A percentile compares a stretch with the other conserved stretches of the same genome.
phyloP scores from a whole-genome alignment of 768 basidiomycete species.

The Mycena vulgaris region DNA sequence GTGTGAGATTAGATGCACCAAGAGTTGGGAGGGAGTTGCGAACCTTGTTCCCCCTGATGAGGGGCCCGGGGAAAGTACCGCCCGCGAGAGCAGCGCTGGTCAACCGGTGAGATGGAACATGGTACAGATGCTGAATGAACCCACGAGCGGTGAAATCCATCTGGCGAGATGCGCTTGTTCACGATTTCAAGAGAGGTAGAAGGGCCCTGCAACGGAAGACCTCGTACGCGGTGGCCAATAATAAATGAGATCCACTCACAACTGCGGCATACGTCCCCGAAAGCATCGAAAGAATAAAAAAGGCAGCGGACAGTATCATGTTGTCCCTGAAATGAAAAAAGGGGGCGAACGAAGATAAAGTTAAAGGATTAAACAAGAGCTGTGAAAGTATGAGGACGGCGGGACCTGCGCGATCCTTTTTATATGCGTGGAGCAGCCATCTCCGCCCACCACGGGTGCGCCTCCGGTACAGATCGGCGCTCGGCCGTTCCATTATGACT shows the following conservation, averaged over 20 bases:
- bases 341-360: too few relatives aligned
- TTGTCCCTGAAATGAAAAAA: too few relatives aligned
- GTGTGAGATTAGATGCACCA: slow-evolving; percentile 8
- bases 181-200: neutral
- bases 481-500: too few relatives aligned
- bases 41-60: slow-evolving; percentile 39
- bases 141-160: slow-evolving; percentile 8
- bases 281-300: neutral
- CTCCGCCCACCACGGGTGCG: too few relatives aligned
- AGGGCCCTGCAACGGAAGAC: slow-evolving; percentile 4
- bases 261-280: slow-evolving; percentile 9
- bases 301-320: slow-evolving; percentile 4
- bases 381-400: too few relatives aligned
- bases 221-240: too few relatives aligned
- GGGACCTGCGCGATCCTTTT: too few relatives aligned
- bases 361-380: too few relatives aligned
- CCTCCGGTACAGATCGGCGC: too few relatives aligned
- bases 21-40: neutral
- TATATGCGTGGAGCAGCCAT: too few relatives aligned
- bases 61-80: slow-evolving; percentile 31
- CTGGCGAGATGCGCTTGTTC: slow-evolving; percentile 14
- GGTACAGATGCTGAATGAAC: neutral
- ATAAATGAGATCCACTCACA: neutral
- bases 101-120: neutral
- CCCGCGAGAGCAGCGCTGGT: slow-evolving; percentile 3